Base-by-base conservation (phyloP, 305 asterid species). In the Fraxinus platypoda region DNA sequence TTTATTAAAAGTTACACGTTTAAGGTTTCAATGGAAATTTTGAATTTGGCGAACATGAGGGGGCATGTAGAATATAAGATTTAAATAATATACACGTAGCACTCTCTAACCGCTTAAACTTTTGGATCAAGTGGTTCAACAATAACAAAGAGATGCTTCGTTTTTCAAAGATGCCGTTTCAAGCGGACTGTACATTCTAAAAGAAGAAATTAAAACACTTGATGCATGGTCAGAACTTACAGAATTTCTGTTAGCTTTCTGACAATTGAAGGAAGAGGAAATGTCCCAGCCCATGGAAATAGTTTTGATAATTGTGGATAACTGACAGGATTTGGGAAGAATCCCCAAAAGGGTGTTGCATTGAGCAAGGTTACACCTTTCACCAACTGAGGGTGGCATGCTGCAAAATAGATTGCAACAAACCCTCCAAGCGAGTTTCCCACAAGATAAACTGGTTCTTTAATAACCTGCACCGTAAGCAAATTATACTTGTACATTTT, bases 331-430 rank as follows among this genome's bases (percentile, higher is more conserved):
- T 95, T 95, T 38, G 98, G 98, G 21, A 95, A 91, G 78, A 95
- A 86, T 78, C 97, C 97, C 99, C 99, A 94, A 85, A 94, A 92
- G 5, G 98, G 99, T 52, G 99, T 92, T 59, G 99, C 99, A 76
- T 95, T 95, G 64, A 94, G 94, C 90, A 95, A 86, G 26, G 94
- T 92, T 66, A 94, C 91, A 35, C 98, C 98, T 88, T 93, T 94
- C 81, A 94, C 97, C 86, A 94, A 57, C 3, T 92, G 84, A 74
- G 97, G 98, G 79, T 93, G 54, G 86, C 83, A 75, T 77, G 98
- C 95, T 2, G 98, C 95, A 78, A 93, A 85, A 88, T 92, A 93
- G 71, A 94, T 91, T 9, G 97, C 97, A 82, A 92, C 89, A 71
- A 85, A 94, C 11, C 98, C 97, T 75, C 97, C 98, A 30, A 94